phyloP scores from a whole-genome alignment of 805 yeast species.

The Lipomyces oligophaga region DNA sequence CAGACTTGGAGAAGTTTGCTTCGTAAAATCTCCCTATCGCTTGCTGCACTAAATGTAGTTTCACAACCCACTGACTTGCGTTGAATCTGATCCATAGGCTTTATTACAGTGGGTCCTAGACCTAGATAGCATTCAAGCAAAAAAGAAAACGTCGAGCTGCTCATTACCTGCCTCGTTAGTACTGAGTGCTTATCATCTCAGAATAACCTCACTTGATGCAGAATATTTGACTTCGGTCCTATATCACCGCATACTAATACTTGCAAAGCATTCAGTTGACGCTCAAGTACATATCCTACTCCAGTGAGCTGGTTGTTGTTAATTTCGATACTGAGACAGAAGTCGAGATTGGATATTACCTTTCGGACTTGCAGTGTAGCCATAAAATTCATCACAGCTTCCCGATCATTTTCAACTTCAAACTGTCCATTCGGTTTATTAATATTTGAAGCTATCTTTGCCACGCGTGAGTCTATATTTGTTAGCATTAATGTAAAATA shows the following conservation, averaged over 20 bases:
- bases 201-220: slow-evolving; percentile 5
- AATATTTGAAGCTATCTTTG: slow-evolving; percentile 32
- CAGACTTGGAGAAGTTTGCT: slow-evolving; percentile 21
- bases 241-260: slow-evolving; percentile 29
- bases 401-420: slow-evolving; percentile 13
- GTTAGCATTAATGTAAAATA: not conserved
- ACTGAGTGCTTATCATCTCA: too few species aligned
- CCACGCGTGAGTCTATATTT: slow-evolving; percentile 27
- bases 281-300: slow-evolving; percentile 32
- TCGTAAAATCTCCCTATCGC: slow-evolving; percentile 8
- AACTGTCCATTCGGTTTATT: slow-evolving; percentile 34
- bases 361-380: slow-evolving; percentile 27
- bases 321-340: not conserved
- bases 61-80: slow-evolving; percentile 32
- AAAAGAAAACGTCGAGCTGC: slow-evolving; percentile 17
- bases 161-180: slow-evolving; percentile 8
- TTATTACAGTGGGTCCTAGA: slow-evolving; percentile 29
- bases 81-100: slow-evolving; percentile 25
- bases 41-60: slow-evolving; percentile 26
- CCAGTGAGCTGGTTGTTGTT: slow-evolving; percentile 26
- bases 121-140: slow-evolving; percentile 30
- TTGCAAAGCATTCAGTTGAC: slow-evolving; percentile 30
- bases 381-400: slow-evolving; percentile 29
- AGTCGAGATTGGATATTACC: not conserved
- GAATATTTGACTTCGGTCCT: slow-evolving; percentile 4